Evolutionary conservation across 2,329 filamentous ascomycete genomes (phyloP).

Genomic region (Exophiala mesophila): DNA sequence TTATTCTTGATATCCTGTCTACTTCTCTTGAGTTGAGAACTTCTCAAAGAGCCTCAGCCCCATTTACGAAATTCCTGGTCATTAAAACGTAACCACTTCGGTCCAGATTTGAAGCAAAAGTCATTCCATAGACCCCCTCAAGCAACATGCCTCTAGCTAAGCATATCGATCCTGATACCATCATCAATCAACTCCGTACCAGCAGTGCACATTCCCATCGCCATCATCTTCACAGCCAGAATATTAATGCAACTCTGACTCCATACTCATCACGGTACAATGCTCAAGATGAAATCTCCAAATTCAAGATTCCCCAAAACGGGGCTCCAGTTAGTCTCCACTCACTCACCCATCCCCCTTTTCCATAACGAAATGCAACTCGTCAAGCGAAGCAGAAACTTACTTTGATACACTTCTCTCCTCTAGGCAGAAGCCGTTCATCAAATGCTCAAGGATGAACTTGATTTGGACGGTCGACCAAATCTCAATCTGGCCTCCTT

Average conservation of each 20-base stretch:
- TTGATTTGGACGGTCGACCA: slow-evolving; percentile 61
- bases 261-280: slow-evolving; percentile 34
- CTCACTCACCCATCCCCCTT: too few species aligned
- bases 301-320: slow-evolving; percentile 31
- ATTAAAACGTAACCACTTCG: too few species aligned
- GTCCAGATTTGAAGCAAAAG: too few species aligned
- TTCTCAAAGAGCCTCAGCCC: too few species aligned
- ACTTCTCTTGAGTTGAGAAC: too few species aligned
- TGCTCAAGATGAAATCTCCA: slow-evolving; percentile 31
- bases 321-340: slow-evolving; percentile 27
- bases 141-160: slow-evolving; percentile 7
- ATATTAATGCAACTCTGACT: slow-evolving; percentile 26
- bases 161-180: slow-evolving; percentile 30
- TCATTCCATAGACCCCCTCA: too few species aligned
- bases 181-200: slow-evolving; percentile 27
- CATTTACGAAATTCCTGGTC: too few species aligned
- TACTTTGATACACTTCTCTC: too few species aligned
- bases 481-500: slow-evolving; percentile 66
- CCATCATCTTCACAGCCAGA: slow-evolving; percentile 29
- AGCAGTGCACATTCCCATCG: slow-evolving; percentile 26
- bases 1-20: too few species aligned
- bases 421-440: slow-evolving; percentile 58
- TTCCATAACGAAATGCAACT: too few species aligned
- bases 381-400: too few species aligned
- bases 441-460: slow-evolving; percentile 59